Base-by-base conservation (phyloP, 495 filamentous ascomycete species). In the Xanthoparmelia taractica region DNA sequence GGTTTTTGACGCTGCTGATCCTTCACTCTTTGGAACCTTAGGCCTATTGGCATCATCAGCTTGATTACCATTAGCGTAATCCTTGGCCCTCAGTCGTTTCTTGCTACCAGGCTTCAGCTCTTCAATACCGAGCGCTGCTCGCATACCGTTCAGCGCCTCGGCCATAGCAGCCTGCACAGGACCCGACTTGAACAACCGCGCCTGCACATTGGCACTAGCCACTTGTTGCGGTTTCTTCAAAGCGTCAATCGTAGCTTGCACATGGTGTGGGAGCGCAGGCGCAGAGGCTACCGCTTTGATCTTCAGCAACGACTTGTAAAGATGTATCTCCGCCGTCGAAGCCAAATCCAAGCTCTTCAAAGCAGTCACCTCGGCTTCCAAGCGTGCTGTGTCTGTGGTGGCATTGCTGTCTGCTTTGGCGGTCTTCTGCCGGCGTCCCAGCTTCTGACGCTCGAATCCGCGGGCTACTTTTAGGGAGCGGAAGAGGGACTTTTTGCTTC, bases 381-480 rank as follows among this genome's bases (percentile, higher is more conserved):
- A 72, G 76, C 40, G 73, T 69, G 29, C 66, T 72, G 62, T 23
- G 68, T 70, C 67, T 67, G 64, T 2, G 45, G 64, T 2, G 45
- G 75, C 72, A 25, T 78, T 77, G 20, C 80, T 74, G n/a, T 80
- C 77, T 27, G 73, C 59, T 66, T 78, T 81, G 3, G 86, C 84
- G 34, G 84, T 84, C 73, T 88, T 92, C 29, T 88, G 77, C 41
- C 91, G 77, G 59, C 91, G 86, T 37, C 88, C 85, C 52, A 92
- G 79, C 63, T 96, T 96, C 75, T 96, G 92, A 66, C 91, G 80
- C 76, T 96, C 92, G 72, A 93, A 93, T 20, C 89, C 90, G 63
- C 91, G 91, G 33, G 88, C 89, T 1, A 83, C 77, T 73, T 94
- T 96, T 43, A 96, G 77, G 0, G 84, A 87, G 27, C 84, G 80